Base-by-base conservation (phyloP, 2,329 filamentous ascomycete species). In the Karstenula rhodostoma region DNA sequence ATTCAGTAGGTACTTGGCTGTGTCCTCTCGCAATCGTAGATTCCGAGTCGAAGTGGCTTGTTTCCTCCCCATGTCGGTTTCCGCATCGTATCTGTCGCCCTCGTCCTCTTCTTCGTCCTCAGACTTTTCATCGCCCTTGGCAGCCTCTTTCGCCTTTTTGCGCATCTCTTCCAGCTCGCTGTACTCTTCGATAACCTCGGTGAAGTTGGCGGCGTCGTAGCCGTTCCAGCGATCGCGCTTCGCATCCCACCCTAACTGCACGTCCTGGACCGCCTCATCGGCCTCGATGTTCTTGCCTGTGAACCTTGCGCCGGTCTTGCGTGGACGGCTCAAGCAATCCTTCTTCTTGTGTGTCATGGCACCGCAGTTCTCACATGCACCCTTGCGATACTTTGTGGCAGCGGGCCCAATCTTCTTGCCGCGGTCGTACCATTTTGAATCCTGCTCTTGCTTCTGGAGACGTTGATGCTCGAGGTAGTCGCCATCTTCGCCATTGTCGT, bases 401-500 rank as follows among this genome's bases (percentile, higher is more conserved):
- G 93, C 93, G 4, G 93, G 92, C 0, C 92, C 93, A 12, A 87
- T 81, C 75, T 92, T 94, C 80, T 91, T 90, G 55, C 93, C 93
- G 46, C 95, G 90, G 62, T 96, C 92, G 80, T 97, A 96, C 94
- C 94, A 97, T 87, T 92, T 90, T 29, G 91, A 89, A 43, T 86
- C 86, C 57, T 89, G 86, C 49, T 89, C 87, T 56, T 84, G 80
- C 67, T 90, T 89, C 59, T 93, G 89, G 27, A 94, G 84, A 77
- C 94, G 92, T 75, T 99, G 95, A 87, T 99, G 95, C 80, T 96
- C 93, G 66, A 99, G 91, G 77, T 98, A 99, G 73, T 98, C 94
- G 75, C 68, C 69, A 87, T 86, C 74, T 62, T 90, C 86, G 43
- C 79, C 78, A 61, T 90, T 87, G 67, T 90, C 89, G 74, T 93